Evolutionary conservation across 164 flowering plant genomes (phyloP), one percentile per base, ranked within the genome.

Genomic region (Protea cynaroides): DNA sequence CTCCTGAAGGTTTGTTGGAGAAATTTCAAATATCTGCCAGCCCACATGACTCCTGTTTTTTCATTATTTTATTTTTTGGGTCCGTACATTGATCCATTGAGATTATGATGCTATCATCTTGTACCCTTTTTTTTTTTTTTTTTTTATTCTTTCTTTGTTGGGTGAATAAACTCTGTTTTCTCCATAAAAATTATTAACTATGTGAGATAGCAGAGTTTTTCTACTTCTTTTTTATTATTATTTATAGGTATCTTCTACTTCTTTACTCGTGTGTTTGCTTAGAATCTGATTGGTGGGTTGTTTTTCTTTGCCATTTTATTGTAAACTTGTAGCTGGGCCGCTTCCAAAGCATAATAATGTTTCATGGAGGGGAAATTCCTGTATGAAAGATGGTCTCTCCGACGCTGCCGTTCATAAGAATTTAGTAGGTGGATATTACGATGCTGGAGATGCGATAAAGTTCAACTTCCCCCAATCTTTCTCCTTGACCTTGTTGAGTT

Each of bases 401-500:
- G 81, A 78, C 47, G 0, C 69, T 0, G 40, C 82, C 43, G 19
- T 79, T 22, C 67, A 71, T 7, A 89, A 83, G 67, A 83, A 85
- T 80, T 79, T 94, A n/a, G 79, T 81, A 0, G 99, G 97, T 57
- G 99, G 99, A 7, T 94, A 69, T 62, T 92, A 92, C 68, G 99
- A 94, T 71, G 97, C 99, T 1, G 99, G 97, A 14, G 97, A 94
- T 79, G 88, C 96, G 5, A 89, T 91, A 73, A 94, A 94, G 75
- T 94, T 94, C 82, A 80, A 89, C 63, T 91, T 89, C 72, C 97
- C 97, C n/a, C 15, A 49, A 17, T 75, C 97, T 25, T 94, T 84
- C 75, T 81, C 98, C 61, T 82, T 94, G 86, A 94, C 98, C 44
- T 85, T 94, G 96, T 72, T 83, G 75, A 87, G 97, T 68, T 90